A percentile compares a stretch with the other conserved stretches of the same genome.
These are phyloP conservation scores for Chimonanthus praecox DNA, from an alignment of 164 flowering plant genomes.

Conservation along the genomic window DNA sequence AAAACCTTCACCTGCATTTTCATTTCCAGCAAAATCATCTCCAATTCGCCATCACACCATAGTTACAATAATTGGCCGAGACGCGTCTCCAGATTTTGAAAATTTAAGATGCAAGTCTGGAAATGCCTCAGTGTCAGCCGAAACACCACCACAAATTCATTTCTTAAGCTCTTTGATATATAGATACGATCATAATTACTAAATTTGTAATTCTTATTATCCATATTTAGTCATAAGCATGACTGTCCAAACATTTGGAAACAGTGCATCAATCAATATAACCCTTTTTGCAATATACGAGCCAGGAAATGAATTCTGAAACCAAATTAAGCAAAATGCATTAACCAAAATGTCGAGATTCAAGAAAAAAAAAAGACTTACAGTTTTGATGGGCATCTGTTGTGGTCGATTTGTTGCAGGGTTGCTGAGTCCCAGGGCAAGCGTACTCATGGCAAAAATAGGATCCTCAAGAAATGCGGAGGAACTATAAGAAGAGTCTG, in stretches of 20 bases:
- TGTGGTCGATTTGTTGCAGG: not conserved
- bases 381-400: not conserved
- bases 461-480: not conserved
- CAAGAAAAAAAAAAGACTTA: not conserved
- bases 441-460: not conserved
- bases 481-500: not conserved
- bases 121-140: too few relatives aligned
- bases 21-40: not conserved
- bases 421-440: not conserved
- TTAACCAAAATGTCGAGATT: not conserved
- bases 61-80: too few relatives aligned
- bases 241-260: too few relatives aligned
- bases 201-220: too few relatives aligned
- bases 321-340: not conserved
- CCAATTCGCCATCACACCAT: not conserved
- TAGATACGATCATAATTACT: too few relatives aligned
- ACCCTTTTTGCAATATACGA: too few relatives aligned
- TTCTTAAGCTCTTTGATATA: too few relatives aligned
- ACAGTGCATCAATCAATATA: too few relatives aligned
- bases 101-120: too few relatives aligned
- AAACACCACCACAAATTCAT: too few relatives aligned
- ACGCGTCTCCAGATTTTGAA: too few relatives aligned
- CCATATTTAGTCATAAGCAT: too few relatives aligned
- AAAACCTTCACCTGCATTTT: conserved; percentile 57
- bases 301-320: not conserved